Evolutionary conservation across 2,329 filamentous ascomycete species (phyloP).

Genomic region (Colletotrichum magnum): DNA sequence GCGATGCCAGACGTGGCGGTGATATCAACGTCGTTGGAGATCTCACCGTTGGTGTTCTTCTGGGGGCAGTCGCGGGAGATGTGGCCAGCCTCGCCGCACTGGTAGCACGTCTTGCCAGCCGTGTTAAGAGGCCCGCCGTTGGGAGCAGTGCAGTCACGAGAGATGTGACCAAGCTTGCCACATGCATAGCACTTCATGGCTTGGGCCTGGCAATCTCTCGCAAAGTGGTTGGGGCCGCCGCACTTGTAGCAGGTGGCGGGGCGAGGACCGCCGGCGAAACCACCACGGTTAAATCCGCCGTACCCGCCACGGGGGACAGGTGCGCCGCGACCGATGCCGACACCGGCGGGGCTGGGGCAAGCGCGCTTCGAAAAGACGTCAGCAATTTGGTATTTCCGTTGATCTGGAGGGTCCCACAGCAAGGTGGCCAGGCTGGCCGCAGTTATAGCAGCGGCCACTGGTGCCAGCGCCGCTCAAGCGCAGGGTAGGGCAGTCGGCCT

Average conservation of each 20-base stretch:
- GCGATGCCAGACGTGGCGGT: slow-evolving; percentile 55
- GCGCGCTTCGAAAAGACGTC: slow-evolving; percentile 70
- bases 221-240: slow-evolving; percentile 95
- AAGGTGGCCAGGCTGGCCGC: slow-evolving; percentile 92
- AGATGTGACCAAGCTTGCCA: slow-evolving; percentile 93
- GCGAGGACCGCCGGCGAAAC: slow-evolving; percentile 78
- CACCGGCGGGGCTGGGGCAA: slow-evolving; percentile 82
- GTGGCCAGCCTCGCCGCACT: slow-evolving; percentile 94
- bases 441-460: slow-evolving; percentile 95
- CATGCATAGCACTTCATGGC: slow-evolving; percentile 99
- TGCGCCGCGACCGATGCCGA: slow-evolving; percentile 75
- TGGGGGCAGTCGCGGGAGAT: slow-evolving; percentile 95
- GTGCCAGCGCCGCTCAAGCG: slow-evolving; percentile 87
- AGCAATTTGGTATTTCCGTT: slow-evolving; percentile 12
- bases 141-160: slow-evolving; percentile 92
- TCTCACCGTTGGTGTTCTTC: slow-evolving; percentile 71
- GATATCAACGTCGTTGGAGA: slow-evolving; percentile 60
- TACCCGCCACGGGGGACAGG: slow-evolving; percentile 81
- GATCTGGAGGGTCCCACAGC: slow-evolving; percentile 71
- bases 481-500: slow-evolving; percentile 98
- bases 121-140: slow-evolving; percentile 97
- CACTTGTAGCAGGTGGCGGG: slow-evolving; percentile 82
- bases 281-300: slow-evolving; percentile 78
- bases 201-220: slow-evolving; percentile 97
- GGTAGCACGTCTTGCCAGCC: slow-evolving; percentile 98